These are phyloP conservation scores for Dacryopinax spathularia DNA, from an alignment of 768 basidiomycete species.

Conservation along the genomic window DNA sequence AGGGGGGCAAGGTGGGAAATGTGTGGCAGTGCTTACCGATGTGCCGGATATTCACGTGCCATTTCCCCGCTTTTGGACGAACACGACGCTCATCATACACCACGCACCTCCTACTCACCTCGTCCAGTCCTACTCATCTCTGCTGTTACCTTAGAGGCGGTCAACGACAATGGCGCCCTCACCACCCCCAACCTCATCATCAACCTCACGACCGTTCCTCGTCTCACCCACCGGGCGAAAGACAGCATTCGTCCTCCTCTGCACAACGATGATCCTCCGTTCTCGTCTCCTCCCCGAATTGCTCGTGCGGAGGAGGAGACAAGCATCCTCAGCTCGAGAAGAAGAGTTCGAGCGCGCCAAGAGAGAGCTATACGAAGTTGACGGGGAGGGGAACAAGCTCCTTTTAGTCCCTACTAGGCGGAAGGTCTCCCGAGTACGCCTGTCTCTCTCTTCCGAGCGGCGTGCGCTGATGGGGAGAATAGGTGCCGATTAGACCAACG, in stretches of 20 bases:
- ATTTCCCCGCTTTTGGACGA: no score
- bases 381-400: constrained; percentile 43
- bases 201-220: neutral
- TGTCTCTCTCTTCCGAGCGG: neutral
- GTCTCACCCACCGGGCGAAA: neutral
- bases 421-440: constrained; percentile 44
- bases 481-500: constrained; percentile 38
- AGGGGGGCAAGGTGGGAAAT: no score
- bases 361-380: constrained; percentile 49
- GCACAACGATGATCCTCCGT: constrained; percentile 5
- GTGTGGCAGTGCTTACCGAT: no score
- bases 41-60: no score
- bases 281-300: neutral
- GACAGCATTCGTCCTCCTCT: constrained; percentile 5
- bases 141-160: no score
- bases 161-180: no score
- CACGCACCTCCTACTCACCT: no score
- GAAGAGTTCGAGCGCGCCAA: constrained; percentile 27
- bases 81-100: no score
- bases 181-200: no score
- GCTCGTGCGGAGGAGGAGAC: constrained; percentile 1
- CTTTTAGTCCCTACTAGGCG: constrained; percentile 56
- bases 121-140: no score
- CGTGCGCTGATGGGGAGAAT: neutral
- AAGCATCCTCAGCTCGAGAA: constrained; percentile 15